Evolutionary conservation across 2,329 filamentous ascomycete genomes (phyloP).

Genomic region (Neofusicoccum laricinum): DNA sequence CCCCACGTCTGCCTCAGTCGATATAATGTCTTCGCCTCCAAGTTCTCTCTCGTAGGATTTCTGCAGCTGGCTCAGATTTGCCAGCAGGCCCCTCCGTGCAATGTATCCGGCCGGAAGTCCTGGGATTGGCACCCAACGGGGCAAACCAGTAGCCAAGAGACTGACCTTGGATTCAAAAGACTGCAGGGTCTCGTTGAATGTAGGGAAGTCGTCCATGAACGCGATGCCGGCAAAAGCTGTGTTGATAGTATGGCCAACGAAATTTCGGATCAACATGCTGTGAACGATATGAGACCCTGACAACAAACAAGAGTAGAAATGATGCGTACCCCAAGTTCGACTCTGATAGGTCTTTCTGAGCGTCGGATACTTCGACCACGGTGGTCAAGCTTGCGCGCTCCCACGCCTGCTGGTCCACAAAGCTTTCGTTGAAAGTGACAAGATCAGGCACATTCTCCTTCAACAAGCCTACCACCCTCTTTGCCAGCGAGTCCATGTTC

Average conservation of each 20-base stretch:
- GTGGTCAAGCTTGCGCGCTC: conserved; percentile 52
- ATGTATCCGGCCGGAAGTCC: conserved; percentile 48
- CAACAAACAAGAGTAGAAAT: conserved; percentile 23
- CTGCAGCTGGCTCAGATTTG: conserved; percentile 26
- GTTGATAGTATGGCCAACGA: conserved; percentile 52
- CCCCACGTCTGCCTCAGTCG: conserved; percentile 30
- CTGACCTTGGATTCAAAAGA: conserved; percentile 54
- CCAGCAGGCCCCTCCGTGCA: conserved; percentile 27
- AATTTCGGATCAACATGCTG: conserved; percentile 52
- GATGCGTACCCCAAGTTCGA: conserved; percentile 42
- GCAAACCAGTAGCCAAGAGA: conserved; percentile 53
- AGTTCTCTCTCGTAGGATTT: conserved; percentile 29
- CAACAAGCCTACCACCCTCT: conserved; percentile 37
- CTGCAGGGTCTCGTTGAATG: conserved; percentile 55
- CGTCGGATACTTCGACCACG: conserved; percentile 39
- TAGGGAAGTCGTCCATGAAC: conserved; percentile 51
- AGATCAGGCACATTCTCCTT: conserved; percentile 52
- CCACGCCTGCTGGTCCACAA: conserved; percentile 62
- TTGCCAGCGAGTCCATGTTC: conserved; percentile 43
- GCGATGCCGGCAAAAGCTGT: conserved; percentile 53
- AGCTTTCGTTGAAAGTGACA: conserved; percentile 57
- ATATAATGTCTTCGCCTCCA: conserved; percentile 25
- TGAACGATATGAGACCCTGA: conserved; percentile 28
- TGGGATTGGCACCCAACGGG: conserved; percentile 55
- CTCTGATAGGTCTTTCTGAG: conserved; percentile 47